A percentile compares a stretch with the other conserved stretches of the same genome.
Conservation (phyloP, 495 filamentous ascomycete genomes). For the Pyrenula aspistea region DNA sequence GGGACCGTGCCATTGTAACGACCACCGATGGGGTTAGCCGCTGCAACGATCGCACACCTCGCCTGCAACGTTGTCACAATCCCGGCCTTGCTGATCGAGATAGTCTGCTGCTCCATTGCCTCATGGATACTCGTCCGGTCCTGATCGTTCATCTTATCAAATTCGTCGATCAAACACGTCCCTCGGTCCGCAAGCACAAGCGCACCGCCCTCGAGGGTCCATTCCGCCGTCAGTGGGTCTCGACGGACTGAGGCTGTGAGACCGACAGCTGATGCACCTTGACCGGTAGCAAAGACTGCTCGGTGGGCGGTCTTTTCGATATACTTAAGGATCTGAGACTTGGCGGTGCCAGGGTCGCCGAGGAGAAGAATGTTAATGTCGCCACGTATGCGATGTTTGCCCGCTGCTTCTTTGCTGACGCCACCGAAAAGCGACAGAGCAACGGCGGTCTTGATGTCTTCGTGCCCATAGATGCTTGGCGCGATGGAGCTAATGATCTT, state of each 20-base stretch:
- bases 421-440: constrained; percentile 92
- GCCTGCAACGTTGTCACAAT: constrained; percentile 97
- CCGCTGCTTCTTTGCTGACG: constrained; percentile 79
- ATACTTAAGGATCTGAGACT: constrained; percentile 96
- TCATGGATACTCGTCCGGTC: constrained; percentile 98
- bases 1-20: constrained; percentile 95
- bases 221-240: constrained; percentile 91
- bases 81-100: constrained; percentile 97
- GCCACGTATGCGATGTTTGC: constrained; percentile 81
- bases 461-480: constrained; percentile 94
- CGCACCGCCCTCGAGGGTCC: constrained; percentile 96
- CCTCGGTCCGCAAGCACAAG: constrained; percentile 92
- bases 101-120: constrained; percentile 99
- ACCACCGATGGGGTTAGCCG: constrained; percentile 92
- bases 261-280: constrained; percentile 95
- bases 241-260: constrained; percentile 92
- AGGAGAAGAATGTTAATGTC: constrained; percentile 98
- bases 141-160: constrained; percentile 99
- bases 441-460: constrained; percentile 94
- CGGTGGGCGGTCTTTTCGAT: constrained; percentile 95
- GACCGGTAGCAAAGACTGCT: constrained; percentile 95
- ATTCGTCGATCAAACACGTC: constrained; percentile 96
- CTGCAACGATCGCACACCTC: constrained; percentile 93
- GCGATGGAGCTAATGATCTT: constrained; percentile 92
- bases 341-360: constrained; percentile 95